Percentiles rank a stretch among this genome's conserved stretches.
Evolutionary conservation across 2,329 filamentous ascomycete species (phyloP).

Genomic region (Colletotrichum lupini): DNA sequence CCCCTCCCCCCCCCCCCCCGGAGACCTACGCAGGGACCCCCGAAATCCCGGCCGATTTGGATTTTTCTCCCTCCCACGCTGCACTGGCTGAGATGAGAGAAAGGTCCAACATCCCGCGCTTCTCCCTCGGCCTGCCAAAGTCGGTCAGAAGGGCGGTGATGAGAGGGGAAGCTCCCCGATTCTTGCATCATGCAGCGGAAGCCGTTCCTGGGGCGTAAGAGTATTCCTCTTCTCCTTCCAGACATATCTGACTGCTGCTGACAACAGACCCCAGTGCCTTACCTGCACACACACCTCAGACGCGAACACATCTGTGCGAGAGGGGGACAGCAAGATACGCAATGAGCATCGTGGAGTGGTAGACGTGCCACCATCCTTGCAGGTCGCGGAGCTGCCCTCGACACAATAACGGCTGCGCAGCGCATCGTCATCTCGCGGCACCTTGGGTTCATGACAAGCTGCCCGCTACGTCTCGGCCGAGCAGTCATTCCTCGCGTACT

Average conservation of each 20-base stretch:
- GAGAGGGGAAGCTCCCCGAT: conserved; percentile 16
- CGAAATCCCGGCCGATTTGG: conserved; percentile 30
- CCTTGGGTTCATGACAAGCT: conserved; percentile 2
- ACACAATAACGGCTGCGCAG: conserved; percentile 29
- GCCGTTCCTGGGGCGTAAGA: background rate
- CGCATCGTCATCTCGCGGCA: conserved; percentile 26
- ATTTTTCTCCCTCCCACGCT: conserved; percentile 18
- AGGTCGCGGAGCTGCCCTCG: conserved; percentile 13
- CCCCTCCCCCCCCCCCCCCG: background rate
- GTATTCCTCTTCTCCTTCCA: conserved; percentile 15
- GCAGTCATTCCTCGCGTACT: conserved; percentile 10
- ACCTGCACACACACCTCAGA: conserved; percentile 1
- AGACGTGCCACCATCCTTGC: conserved; percentile 21
- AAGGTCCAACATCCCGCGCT: conserved; percentile 21
- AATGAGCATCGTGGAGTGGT: conserved; percentile 17
- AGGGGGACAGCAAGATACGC: conserved; percentile 13
- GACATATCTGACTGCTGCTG: conserved; percentile 31
- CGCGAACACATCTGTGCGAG: conserved; percentile 19
- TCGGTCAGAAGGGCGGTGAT: conserved; percentile 30
- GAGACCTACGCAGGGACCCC: conserved; percentile 28
- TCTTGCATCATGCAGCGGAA: conserved; percentile 23
- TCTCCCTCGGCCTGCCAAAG: conserved; percentile 6
- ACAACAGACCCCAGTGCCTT: conserved; percentile 6
- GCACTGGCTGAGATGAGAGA: conserved; percentile 25
- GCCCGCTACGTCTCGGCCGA: conserved; percentile 28